These are phyloP conservation scores for Ophiocordyceps camponoti-leonardi DNA, from an alignment of 2,329 filamentous ascomycete genomes.

Conservation along the genomic window DNA sequence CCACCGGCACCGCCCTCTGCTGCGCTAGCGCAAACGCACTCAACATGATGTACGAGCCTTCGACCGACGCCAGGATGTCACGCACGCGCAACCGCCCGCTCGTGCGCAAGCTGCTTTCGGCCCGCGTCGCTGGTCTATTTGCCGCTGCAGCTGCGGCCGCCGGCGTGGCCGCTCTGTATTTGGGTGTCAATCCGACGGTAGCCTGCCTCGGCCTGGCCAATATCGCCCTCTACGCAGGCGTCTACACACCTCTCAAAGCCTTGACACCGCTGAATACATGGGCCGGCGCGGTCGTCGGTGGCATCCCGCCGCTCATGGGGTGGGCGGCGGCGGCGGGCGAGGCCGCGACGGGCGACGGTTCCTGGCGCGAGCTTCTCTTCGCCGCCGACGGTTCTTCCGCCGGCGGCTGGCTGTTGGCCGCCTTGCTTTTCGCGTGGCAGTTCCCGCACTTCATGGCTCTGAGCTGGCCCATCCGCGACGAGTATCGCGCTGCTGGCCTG, in stretches of 20 bases:
- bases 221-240: slow-evolving; percentile 74
- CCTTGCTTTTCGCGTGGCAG: slow-evolving; percentile 83
- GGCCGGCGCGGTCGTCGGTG: slow-evolving; percentile 83
- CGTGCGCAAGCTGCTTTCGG: slow-evolving; percentile 62
- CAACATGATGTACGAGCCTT: slow-evolving; percentile 92
- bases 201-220: slow-evolving; percentile 73
- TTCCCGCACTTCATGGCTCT: slow-evolving; percentile 97
- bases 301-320: slow-evolving; percentile 91
- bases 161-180: slow-evolving; percentile 61
- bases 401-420: slow-evolving; percentile 81
- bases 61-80: slow-evolving; percentile 81
- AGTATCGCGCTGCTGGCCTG: slow-evolving; percentile 60
- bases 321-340: slow-evolving; percentile 93
- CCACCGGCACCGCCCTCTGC: slow-evolving; percentile 72
- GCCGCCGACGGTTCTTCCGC: slow-evolving; percentile 40
- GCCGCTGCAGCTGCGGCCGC: slow-evolving; percentile 53
- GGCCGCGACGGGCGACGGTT: slow-evolving; percentile 57
- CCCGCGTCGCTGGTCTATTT: slow-evolving; percentile 57
- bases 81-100: slow-evolving; percentile 84
- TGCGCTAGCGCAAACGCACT: slow-evolving; percentile 84
- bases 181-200: slow-evolving; percentile 87
- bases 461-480: slow-evolving; percentile 72
- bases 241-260: slow-evolving; percentile 87
- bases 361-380: slow-evolving; percentile 63
- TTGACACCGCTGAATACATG: slow-evolving; percentile 81